These are phyloP conservation scores for Diplocarpon rosae DNA, from an alignment of 2,329 filamentous ascomycete genomes.

Conservation along the genomic window DNA sequence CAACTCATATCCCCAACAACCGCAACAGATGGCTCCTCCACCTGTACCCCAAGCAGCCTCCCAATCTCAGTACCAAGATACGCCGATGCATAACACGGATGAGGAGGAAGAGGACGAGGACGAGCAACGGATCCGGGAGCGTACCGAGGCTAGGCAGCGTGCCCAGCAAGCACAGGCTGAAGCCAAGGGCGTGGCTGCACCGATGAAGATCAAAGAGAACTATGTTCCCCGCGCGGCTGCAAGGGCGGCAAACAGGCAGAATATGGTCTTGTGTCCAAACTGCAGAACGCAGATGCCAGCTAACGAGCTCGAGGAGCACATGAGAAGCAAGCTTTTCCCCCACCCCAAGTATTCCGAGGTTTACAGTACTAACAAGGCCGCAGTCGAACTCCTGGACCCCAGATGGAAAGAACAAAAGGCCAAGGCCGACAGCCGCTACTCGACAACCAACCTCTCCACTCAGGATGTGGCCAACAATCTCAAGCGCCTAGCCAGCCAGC, in stretches of 20 bases:
- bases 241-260: conserved; percentile 54
- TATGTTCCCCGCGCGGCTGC: conserved; percentile 79
- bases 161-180: conserved; percentile 72
- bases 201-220: conserved; percentile 87
- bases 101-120: conserved; percentile 53
- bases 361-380: conserved; percentile 9
- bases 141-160: conserved; percentile 47
- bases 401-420: conserved; percentile 93
- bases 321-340: conserved; percentile 53
- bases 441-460: conserved; percentile 77
- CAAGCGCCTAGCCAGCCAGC: conserved; percentile 84
- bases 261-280: conserved; percentile 73
- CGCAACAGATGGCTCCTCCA: conserved; percentile 32
- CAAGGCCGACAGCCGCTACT: conserved; percentile 73
- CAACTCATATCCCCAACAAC: conserved; percentile 35
- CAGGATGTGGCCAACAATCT: conserved; percentile 86
- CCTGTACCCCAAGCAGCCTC: conserved; percentile 28
- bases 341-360: not conserved
- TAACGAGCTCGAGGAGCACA: conserved; percentile 81
- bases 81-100: conserved; percentile 23
- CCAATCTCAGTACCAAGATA: conserved; percentile 26
- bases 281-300: conserved; percentile 84
- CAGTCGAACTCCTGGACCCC: conserved; percentile 80
- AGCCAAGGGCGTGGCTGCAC: conserved; percentile 52
- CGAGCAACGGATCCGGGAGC: conserved; percentile 50